Percentiles rank a stretch among this genome's conserved stretches.
Evolutionary conservation across 305 asterid genomes (phyloP).

Genomic region (Fraxinus angustifolia): DNA sequence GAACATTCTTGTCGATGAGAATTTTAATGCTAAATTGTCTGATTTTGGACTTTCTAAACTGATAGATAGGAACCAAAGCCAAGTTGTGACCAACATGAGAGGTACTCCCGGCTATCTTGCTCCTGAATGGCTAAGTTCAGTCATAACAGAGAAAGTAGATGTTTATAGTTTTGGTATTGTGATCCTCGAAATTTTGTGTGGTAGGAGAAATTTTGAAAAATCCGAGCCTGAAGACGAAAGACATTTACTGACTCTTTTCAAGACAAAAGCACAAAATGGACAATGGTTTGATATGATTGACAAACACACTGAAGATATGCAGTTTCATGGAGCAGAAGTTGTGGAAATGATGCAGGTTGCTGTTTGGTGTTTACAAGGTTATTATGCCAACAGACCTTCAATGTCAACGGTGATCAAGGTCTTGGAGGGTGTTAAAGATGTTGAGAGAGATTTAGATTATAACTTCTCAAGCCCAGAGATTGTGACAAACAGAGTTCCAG

Average conservation of each 20-base stretch:
- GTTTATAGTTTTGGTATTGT: no score
- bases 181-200: not conserved
- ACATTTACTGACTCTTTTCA: slow-evolving; percentile 27
- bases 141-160: slow-evolving; percentile 25
- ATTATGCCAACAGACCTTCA: slow-evolving; percentile 21
- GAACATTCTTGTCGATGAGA: slow-evolving; percentile 38
- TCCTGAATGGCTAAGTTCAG: slow-evolving; percentile 37
- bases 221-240: slow-evolving; percentile 24
- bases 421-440: slow-evolving; percentile 33
- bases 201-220: slow-evolving; percentile 35
- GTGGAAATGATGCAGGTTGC: slow-evolving; percentile 28
- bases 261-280: slow-evolving; percentile 27
- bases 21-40: slow-evolving; percentile 32
- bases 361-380: slow-evolving; percentile 30
- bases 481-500: not conserved
- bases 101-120: slow-evolving; percentile 45
- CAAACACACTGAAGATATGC: slow-evolving; percentile 22
- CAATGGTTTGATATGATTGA: slow-evolving; percentile 27
- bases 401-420: slow-evolving; percentile 33
- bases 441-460: slow-evolving; percentile 14
- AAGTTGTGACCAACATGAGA: slow-evolving; percentile 36
- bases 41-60: slow-evolving; percentile 43
- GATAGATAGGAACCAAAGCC: slow-evolving; percentile 36
- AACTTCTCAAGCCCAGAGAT: slow-evolving; percentile 8
- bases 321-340: slow-evolving; percentile 18